Evolutionary conservation across 192 early-diverging fungal species (phyloP).

Genomic region (Allomyces macrogynus): DNA sequence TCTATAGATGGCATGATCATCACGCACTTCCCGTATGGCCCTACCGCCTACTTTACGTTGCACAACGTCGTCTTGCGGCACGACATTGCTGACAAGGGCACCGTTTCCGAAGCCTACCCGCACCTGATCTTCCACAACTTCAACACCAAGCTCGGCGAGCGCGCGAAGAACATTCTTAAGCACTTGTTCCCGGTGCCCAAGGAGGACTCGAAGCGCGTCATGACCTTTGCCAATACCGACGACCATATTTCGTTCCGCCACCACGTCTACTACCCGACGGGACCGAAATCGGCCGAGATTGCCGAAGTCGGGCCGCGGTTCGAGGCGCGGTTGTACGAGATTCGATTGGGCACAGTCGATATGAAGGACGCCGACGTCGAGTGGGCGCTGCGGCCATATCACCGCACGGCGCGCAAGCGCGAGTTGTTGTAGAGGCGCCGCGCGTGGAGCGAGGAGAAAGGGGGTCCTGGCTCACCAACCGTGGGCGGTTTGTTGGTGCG

Average conservation of each 20-base stretch:
- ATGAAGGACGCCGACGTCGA: constrained; percentile 86
- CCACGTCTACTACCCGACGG: constrained; percentile 80
- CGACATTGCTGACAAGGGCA: constrained; percentile 90
- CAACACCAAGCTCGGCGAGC: constrained; percentile 58
- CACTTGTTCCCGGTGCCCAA: constrained; percentile 96
- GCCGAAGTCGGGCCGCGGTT: constrained; percentile 96
- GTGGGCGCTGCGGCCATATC: constrained; percentile 87
- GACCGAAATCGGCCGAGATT: constrained; percentile 73
- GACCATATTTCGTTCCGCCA: constrained; percentile 97
- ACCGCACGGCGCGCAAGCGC: constrained; percentile 63
- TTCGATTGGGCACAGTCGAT: constrained; percentile 86
- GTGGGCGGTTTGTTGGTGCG: too few species aligned
- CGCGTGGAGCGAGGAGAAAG: too few species aligned
- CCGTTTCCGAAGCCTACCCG: constrained; percentile 90
- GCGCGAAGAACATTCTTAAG: constrained; percentile 75
- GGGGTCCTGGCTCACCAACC: too few species aligned
- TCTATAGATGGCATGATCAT: constrained; percentile 68
- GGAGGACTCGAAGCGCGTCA: constrained; percentile 81
- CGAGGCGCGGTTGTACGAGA: constrained; percentile 93
- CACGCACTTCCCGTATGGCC: constrained; percentile 91
- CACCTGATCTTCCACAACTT: constrained; percentile 95
- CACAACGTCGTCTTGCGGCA: constrained; percentile 95
- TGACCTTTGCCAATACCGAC: constrained; percentile 91
- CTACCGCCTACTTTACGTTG: constrained; percentile 90
- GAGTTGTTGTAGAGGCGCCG: constrained; percentile 33